Percentiles rank a stretch among this genome's conserved stretches.
These are phyloP conservation scores for Solanum tarijense DNA, from an alignment of 257 asterid species.

Conservation along the genomic window DNA sequence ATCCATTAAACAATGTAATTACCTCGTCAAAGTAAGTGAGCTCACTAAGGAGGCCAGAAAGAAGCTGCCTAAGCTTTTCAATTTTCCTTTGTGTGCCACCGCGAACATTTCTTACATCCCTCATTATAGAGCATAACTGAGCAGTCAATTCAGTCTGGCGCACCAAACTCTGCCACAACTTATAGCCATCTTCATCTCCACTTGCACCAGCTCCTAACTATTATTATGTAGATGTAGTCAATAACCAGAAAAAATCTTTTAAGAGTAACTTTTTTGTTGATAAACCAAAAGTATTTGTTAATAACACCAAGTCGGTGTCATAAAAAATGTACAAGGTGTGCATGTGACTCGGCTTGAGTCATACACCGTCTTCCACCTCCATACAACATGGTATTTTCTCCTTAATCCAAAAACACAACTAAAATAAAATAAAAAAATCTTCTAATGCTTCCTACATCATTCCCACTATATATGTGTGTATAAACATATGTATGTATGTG, in stretches of 20 bases:
- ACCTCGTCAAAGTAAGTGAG: conserved; percentile 97
- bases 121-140: conserved; percentile 84
- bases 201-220: conserved; percentile 57
- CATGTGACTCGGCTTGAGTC: background rate
- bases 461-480: background rate
- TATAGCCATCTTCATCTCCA: conserved; percentile 77
- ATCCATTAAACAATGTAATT: conserved; percentile 2
- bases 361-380: background rate
- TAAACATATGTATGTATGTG: background rate
- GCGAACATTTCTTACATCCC: conserved; percentile 86
- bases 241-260: conserved; percentile 1
- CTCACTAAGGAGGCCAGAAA: conserved; percentile 95
- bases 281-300: background rate
- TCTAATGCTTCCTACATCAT: background rate
- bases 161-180: conserved; percentile 96
- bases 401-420: background rate
- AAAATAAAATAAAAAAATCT: background rate
- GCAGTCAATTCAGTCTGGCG: conserved; percentile 96
- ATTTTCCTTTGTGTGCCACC: conserved; percentile 96
- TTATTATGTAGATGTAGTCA: conserved; percentile 16
- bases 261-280: background rate
- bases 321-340: background rate
- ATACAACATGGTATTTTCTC: background rate
- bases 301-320: background rate
- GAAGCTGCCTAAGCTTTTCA: conserved; percentile 94